A percentile compares a stretch with the other conserved stretches of the same genome.
phyloP scores from a whole-genome alignment of 345 rosid genomes.

The Lenwebbia sp. region DNA sequence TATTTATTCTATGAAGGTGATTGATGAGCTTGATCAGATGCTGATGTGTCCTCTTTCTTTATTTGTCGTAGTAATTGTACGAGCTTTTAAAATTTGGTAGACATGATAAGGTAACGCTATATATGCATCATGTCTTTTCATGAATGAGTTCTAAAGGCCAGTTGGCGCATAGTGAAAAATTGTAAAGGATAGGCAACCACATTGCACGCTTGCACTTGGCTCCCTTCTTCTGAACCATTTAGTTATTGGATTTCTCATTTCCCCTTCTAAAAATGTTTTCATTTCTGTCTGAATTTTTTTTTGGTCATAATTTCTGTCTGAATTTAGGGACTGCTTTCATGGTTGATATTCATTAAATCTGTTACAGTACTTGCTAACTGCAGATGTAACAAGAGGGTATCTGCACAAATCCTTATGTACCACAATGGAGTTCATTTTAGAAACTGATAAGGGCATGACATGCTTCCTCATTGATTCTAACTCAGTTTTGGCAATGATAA shows the following conservation, averaged over 20 bases:
- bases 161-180: not conserved
- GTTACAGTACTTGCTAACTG: constrained; percentile 72
- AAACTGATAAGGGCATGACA: constrained; percentile 54
- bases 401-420: constrained; percentile 64
- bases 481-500: not conserved
- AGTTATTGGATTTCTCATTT: not conserved
- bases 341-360: constrained; percentile 21
- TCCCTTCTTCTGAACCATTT: not conserved
- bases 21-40: not conserved
- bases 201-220: not conserved
- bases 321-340: not conserved
- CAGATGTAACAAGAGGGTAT: constrained; percentile 68
- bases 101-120: not conserved
- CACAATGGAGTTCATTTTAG: constrained; percentile 62
- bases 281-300: no score
- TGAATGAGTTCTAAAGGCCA: not conserved
- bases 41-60: not conserved
- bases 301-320: no score
- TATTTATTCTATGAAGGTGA: not conserved
- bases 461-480: not conserved
- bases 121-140: not conserved
- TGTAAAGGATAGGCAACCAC: not conserved
- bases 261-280: not conserved
- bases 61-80: not conserved
- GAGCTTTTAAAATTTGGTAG: not conserved